Base-by-base conservation (phyloP, 352 stramenopile genomes). In the Pythium volutum region DNA sequence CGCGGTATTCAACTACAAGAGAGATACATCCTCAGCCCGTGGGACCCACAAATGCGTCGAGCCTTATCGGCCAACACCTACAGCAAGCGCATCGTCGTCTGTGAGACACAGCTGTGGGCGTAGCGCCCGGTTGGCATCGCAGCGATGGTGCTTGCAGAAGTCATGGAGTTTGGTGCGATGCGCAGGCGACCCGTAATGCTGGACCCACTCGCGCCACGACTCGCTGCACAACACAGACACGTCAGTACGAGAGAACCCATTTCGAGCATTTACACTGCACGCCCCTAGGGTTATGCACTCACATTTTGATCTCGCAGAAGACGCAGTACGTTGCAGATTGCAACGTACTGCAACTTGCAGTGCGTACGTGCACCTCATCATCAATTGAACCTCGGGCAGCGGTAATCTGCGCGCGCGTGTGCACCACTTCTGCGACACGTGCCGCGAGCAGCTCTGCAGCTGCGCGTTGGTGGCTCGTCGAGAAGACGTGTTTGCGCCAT, bases 401-500 rank as follows among this genome's bases (percentile, higher is more conserved):
- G 2, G 46, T 25, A 42, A 45, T 38, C 10, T 53, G 42, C 38
- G 38, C 49, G 16, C 55, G 52, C 22, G 46, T 56, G 4, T 47
- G 53, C 36, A 67, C 48, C 6, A 89, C 68, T 12, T 60, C 55
- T 6, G 42, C 48, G 18, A 59, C 50, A 11, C 79, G 70, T 29
- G 45, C 41, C 11, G 61, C 45, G 22, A 92, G 67, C 46, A 86
- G 87, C 33, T 75, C 60, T 2, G 51, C 56, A 1, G 76, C 76
- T 1, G 63, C 63, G 26, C 69, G 64, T 47, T 90, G 79, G 66
- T 92, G 83, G 18, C 42, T 55, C n/a, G 67, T 74, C 15, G 74
- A 78, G 68, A 84, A 92, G 20, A 86, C 71, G 62, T 92, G 83
- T 59, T 85, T 86, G 48, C 64, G 70, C 79, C 81, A 92, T 67